phyloP scores from a whole-genome alignment of 345 rosid genomes.

The Abelmoschus esculentus region DNA sequence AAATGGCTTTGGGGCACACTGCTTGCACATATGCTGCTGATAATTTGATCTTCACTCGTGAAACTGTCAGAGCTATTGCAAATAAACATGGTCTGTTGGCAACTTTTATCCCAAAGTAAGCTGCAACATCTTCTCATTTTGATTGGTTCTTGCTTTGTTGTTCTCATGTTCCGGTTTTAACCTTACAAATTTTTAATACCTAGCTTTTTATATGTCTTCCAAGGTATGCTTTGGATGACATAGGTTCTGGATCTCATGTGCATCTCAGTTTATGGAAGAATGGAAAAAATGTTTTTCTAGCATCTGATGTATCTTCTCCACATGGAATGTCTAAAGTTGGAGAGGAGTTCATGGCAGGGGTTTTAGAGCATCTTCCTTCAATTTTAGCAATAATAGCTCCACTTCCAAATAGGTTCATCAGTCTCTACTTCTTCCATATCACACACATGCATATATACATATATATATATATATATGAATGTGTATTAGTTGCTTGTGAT shows the following conservation, averaged over 20 bases:
- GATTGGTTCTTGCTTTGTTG: not conserved
- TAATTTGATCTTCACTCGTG: slow-evolving; percentile 61
- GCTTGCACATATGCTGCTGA: slow-evolving; percentile 59
- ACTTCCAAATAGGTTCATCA: slow-evolving; percentile 71
- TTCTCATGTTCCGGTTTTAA: not conserved
- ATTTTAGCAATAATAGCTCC: slow-evolving; percentile 82
- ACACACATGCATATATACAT: not conserved
- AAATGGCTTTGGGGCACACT: slow-evolving; percentile 62
- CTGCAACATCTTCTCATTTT: not conserved
- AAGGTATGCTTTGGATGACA: slow-evolving; percentile 76
- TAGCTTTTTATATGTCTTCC: slow-evolving; percentile 6
- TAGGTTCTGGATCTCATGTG: slow-evolving; percentile 95
- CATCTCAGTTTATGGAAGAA: slow-evolving; percentile 78
- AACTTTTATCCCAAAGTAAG: not conserved
- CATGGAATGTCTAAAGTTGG: slow-evolving; percentile 75
- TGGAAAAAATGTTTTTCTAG: slow-evolving; percentile 71
- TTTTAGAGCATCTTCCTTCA: slow-evolving; percentile 80
- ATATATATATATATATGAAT: not conserved
- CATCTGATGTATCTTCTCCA: slow-evolving; percentile 49
- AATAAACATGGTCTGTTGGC: not conserved
- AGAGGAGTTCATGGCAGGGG: slow-evolving; percentile 87
- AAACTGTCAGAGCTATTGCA: not conserved
- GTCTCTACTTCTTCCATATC: not conserved
- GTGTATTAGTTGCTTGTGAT: too few relatives aligned
- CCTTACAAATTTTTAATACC: not conserved